Base-by-base conservation (phyloP, 345 rosid species). In the Zanthoxylum bungeanum region DNA sequence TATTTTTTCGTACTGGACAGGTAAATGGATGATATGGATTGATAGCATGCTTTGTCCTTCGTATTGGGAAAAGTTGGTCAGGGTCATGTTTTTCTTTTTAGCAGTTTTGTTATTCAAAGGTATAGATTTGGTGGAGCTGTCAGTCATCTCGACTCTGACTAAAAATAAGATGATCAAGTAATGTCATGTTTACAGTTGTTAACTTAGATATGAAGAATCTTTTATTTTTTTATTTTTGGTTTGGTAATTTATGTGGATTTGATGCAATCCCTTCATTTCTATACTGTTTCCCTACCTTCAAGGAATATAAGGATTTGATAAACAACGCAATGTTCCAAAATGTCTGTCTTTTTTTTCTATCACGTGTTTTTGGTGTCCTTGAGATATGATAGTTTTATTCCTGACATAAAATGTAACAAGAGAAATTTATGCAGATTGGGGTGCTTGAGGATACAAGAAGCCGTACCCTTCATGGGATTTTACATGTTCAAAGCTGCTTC, bases 1-100 rank as follows among this genome's bases (percentile, higher is more conserved):
- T 95, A 75, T 95, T 95, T 85, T 92, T 95, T 79, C 93, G 99
- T 56, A 82, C 98, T 7, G 99, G 98, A 60, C 99, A 95, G 99
- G 99, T 95, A 75, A 73, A 72, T 30, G 56, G 36, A 51, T 25
- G 69, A 21, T 65, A 53, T 42, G 60, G 7, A 47, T n/a, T 58
- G 47, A 2, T 42, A n/a, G n/a, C 28, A 4, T 19, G 21, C 10
- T 22, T 55, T 21, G 33, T 19, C 21, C 4, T 31, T 57, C 34
- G 33, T n/a, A 34, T 21, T 14, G 8, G 33, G 33, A 7, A 30
- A 58, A 12, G 34, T 33, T 11, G 34, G 5, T 40, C 39, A 5
- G 5, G 61, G 3, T 37, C 31, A 10, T 7, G 22, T 17, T 19
- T 68, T 39, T 19, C 39, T 56, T 16, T 68, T 68, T 68, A 25